These are phyloP conservation scores for Cyclocybe cylindracea DNA, from an alignment of 768 basidiomycete genomes.

Conservation along the genomic window DNA sequence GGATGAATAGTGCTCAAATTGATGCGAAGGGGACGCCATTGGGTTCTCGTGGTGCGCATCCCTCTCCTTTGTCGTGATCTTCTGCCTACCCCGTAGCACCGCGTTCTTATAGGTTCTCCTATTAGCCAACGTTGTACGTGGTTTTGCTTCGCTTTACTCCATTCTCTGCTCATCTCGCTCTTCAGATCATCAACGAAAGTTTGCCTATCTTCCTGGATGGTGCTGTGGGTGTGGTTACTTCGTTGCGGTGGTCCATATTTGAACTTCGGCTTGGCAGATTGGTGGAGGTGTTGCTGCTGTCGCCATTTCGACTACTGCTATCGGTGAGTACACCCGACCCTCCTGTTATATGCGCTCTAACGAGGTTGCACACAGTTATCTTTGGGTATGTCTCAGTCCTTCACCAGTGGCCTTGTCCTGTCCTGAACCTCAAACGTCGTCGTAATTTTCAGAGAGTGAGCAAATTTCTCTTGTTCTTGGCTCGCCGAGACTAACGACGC, in stretches of 20 bases:
- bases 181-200: slow-evolving; percentile 78
- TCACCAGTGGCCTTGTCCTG: not conserved
- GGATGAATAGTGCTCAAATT: slow-evolving; percentile 46
- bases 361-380: slow-evolving; percentile 52
- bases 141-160: not conserved
- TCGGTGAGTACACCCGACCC: slow-evolving; percentile 41
- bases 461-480: not conserved
- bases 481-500: not conserved
- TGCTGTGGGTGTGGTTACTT: slow-evolving; percentile 46
- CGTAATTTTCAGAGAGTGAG: slow-evolving; percentile 58
- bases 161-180: not conserved
- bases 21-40: slow-evolving; percentile 74
- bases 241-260: not conserved
- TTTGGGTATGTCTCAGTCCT: slow-evolving; percentile 61
- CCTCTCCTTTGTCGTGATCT: not conserved
- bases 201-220: slow-evolving; percentile 82
- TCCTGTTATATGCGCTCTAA: slow-evolving; percentile 3
- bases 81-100: not conserved
- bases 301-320: slow-evolving; percentile 74
- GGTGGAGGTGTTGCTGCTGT: slow-evolving; percentile 76
- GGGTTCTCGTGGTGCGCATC: slow-evolving; percentile 84
- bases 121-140: slow-evolving; percentile 81
- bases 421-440: too few species aligned
- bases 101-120: slow-evolving; percentile 64
- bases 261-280: slow-evolving; percentile 24